These are phyloP conservation scores for Claviceps sp. DNA, from an alignment of 2,329 filamentous ascomycete genomes.

Conservation along the genomic window DNA sequence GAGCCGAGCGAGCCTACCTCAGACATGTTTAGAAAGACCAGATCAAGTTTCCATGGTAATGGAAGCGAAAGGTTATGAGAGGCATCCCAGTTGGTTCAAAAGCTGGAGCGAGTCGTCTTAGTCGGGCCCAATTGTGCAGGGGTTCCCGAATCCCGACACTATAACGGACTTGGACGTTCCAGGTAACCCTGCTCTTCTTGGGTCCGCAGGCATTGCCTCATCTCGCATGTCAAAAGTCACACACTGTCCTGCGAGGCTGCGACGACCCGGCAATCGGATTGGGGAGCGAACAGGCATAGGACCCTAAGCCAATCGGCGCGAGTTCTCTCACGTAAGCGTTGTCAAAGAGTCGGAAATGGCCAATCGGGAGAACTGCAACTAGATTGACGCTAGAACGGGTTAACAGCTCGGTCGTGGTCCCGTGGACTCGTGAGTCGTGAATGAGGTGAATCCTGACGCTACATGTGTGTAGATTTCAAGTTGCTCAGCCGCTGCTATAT, in stretches of 20 bases:
- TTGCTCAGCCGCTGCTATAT: too few species aligned
- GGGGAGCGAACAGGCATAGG: background rate
- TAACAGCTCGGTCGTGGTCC: background rate
- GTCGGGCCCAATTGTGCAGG: background rate
- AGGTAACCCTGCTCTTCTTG: background rate
- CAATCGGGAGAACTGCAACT: background rate
- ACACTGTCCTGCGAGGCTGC: background rate
- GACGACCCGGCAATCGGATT: background rate
- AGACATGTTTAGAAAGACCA: too few species aligned
- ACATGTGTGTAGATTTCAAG: too few species aligned
- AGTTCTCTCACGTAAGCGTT: background rate
- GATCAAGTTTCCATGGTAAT: too few species aligned
- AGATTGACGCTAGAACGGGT: background rate
- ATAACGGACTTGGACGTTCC: background rate
- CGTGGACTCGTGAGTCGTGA: background rate
- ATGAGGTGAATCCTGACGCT: too few species aligned
- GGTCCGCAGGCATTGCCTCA: background rate
- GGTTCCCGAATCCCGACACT: background rate
- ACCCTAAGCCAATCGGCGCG: background rate
- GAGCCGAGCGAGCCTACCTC: too few species aligned
- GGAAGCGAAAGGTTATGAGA: too few species aligned
- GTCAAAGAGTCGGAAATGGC: background rate
- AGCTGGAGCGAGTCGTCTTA: background rate
- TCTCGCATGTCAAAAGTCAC: background rate
- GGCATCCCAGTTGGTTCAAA: too few species aligned